Percentiles rank a stretch among this genome's conserved stretches.
Conservation (phyloP, 352 stramenopile genomes). For the Phytophthora palmivora region DNA sequence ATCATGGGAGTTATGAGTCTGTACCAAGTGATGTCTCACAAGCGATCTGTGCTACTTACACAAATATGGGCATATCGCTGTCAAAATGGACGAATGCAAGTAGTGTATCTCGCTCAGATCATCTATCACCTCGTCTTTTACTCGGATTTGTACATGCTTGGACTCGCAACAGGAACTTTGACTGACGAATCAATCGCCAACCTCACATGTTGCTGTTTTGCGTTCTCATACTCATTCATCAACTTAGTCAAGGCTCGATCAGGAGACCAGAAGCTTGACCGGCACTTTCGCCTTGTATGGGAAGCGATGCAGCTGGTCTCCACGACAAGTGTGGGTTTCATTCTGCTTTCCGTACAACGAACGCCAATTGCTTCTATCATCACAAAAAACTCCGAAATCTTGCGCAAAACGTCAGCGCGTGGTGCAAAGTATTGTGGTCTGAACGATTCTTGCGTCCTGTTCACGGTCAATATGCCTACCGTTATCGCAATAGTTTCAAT, state of each 20-base stretch:
- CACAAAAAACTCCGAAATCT: constrained; percentile 14
- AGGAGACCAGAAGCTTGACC: constrained; percentile 21
- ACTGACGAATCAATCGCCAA: constrained; percentile 25
- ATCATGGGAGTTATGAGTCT: constrained; percentile 31
- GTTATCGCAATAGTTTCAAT: constrained; percentile 15
- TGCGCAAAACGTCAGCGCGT: constrained; percentile 20
- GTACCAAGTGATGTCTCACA: constrained; percentile 38
- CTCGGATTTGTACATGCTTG: constrained; percentile 31
- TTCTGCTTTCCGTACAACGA: constrained; percentile 4
- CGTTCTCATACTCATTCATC: constrained; percentile 23
- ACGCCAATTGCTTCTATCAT: constrained; percentile 18
- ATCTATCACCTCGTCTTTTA: constrained; percentile 28
- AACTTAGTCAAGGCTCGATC: constrained; percentile 22
- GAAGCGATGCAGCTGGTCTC: constrained; percentile 15
- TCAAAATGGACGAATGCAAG: constrained; percentile 29
- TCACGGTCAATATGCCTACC: constrained; percentile 15
- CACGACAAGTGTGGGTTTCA: constrained; percentile 1
- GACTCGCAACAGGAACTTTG: constrained; percentile 25
- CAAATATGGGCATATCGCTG: constrained; percentile 38
- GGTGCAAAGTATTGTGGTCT: constrained; percentile 25
- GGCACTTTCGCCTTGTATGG: constrained; percentile 24
- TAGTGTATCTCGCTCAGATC: constrained; percentile 27
- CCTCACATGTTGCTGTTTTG: constrained; percentile 30
- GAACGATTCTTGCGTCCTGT: constrained; percentile 33
- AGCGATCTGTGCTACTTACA: constrained; percentile 30